phyloP scores from a whole-genome alignment of 169 alveolate genomes.

The Plasmodium relictum region DNA sequence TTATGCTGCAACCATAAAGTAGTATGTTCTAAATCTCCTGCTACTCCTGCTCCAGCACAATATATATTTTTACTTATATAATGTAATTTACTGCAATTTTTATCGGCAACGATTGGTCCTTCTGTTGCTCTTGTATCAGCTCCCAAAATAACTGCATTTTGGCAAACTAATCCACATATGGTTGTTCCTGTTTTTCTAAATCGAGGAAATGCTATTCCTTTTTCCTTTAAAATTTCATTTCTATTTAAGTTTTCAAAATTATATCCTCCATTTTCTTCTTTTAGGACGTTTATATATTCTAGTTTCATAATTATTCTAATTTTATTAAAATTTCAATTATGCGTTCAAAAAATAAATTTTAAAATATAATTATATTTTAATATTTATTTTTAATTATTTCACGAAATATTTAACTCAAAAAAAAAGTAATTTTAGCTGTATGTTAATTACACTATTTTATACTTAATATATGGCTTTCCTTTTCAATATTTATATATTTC shows the following conservation, averaged over 20 bases:
- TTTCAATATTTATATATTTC: too few relatives aligned
- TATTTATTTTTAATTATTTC: too few relatives aligned
- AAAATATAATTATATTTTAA: too few relatives aligned
- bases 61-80: slow-evolving; percentile 95
- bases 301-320: slow-evolving; percentile 57
- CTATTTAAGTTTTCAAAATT: slow-evolving; percentile 73
- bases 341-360: too few relatives aligned
- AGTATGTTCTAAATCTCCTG: slow-evolving; percentile 98
- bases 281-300: slow-evolving; percentile 62
- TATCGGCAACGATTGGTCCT: slow-evolving; percentile 96
- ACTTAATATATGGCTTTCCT: too few relatives aligned
- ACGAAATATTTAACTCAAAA: too few relatives aligned
- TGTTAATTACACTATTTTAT: too few relatives aligned
- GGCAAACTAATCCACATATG: slow-evolving; percentile 96
- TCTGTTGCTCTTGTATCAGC: slow-evolving; percentile 97
- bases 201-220: slow-evolving; percentile 63
- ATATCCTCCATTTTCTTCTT: slow-evolving; percentile 77
- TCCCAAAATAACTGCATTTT: slow-evolving; percentile 97
- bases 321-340: too few relatives aligned
- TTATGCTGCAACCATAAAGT: slow-evolving; percentile 92
- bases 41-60: slow-evolving; percentile 99
- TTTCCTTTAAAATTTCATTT: slow-evolving; percentile 74
- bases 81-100: slow-evolving; percentile 97
- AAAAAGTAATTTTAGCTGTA: too few relatives aligned
- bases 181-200: slow-evolving; percentile 96